phyloP scores from a whole-genome alignment of 2,329 filamentous ascomycete species.

The Phymatotrichopsis omnivora region DNA sequence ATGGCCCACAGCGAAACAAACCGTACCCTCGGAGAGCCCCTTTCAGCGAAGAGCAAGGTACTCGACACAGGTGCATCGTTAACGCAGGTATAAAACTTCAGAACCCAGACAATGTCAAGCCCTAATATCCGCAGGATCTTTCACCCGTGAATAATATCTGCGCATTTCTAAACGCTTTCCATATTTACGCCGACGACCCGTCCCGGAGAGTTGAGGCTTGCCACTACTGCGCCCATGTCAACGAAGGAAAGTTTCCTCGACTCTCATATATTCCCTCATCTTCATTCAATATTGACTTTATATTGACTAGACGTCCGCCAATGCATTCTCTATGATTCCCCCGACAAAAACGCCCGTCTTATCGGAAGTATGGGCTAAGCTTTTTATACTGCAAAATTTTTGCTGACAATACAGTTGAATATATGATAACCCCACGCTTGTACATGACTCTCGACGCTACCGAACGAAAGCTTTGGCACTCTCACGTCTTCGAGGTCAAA shows the following conservation, averaged over 20 bases:
- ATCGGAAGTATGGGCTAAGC: slow-evolving; percentile 46
- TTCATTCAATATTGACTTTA: background rate
- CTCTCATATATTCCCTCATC: background rate
- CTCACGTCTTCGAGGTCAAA: slow-evolving; percentile 63
- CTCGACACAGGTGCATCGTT: slow-evolving; percentile 52
- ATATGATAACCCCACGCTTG: slow-evolving; percentile 66
- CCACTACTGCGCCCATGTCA: slow-evolving; percentile 75
- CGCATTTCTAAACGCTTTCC: slow-evolving; percentile 78
- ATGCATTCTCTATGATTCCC: slow-evolving; percentile 73
- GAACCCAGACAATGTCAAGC: background rate
- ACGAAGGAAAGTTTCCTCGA: slow-evolving; percentile 28
- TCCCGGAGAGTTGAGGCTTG: slow-evolving; percentile 59
- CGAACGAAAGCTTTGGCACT: slow-evolving; percentile 72
- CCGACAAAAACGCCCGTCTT: slow-evolving; percentile 55
- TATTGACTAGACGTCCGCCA: slow-evolving; percentile 56
- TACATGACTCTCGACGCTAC: slow-evolving; percentile 54
- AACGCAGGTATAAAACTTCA: slow-evolving; percentile 42
- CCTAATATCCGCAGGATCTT: slow-evolving; percentile 45
- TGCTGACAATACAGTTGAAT: slow-evolving; percentile 48
- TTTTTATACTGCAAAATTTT: background rate
- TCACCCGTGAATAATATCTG: slow-evolving; percentile 63
- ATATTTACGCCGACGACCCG: slow-evolving; percentile 66
- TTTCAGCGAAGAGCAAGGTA: slow-evolving; percentile 46
- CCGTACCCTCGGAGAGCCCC: slow-evolving; percentile 42
- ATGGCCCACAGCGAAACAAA: slow-evolving; percentile 27